phyloP scores from a whole-genome alignment of 169 alveolate genomes.

The Cardiosporidium cionae region DNA sequence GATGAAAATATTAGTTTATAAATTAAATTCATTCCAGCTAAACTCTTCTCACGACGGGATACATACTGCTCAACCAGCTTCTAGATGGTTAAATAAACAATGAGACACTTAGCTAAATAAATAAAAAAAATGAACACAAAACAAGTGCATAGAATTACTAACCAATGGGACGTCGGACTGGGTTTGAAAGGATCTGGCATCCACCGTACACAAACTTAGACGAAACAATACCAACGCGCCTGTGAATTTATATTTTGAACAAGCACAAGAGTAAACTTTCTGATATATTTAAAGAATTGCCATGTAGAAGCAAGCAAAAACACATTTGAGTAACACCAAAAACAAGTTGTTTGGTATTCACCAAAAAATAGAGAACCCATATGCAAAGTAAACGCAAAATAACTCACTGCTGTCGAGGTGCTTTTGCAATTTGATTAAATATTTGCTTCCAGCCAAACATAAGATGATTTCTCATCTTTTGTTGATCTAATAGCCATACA shows the following conservation, averaged over 20 bases:
- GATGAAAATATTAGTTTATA: too few relatives aligned
- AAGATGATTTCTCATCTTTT: background rate
- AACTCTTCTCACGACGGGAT: too few relatives aligned
- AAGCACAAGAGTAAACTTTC: background rate
- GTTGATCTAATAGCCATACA: background rate
- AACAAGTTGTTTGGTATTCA: background rate
- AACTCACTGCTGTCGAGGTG: background rate
- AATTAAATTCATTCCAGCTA: too few relatives aligned
- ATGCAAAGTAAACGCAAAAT: too few relatives aligned
- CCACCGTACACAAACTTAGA: background rate
- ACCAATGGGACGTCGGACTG: background rate
- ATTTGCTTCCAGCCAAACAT: background rate
- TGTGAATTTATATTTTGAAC: too few relatives aligned
- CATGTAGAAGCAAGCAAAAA: background rate
- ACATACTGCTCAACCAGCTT: too few relatives aligned
- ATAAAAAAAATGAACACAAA: background rate
- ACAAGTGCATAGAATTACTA: background rate
- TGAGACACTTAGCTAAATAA: too few relatives aligned
- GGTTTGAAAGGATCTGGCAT: background rate
- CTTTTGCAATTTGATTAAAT: background rate
- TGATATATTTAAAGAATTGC: background rate
- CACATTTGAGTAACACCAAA: background rate
- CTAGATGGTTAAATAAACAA: too few relatives aligned
- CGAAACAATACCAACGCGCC: background rate
- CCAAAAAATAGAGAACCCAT: too few relatives aligned